Conservation (phyloP, 345 rosid genomes). For the Crucihimalaya himalaica region DNA sequence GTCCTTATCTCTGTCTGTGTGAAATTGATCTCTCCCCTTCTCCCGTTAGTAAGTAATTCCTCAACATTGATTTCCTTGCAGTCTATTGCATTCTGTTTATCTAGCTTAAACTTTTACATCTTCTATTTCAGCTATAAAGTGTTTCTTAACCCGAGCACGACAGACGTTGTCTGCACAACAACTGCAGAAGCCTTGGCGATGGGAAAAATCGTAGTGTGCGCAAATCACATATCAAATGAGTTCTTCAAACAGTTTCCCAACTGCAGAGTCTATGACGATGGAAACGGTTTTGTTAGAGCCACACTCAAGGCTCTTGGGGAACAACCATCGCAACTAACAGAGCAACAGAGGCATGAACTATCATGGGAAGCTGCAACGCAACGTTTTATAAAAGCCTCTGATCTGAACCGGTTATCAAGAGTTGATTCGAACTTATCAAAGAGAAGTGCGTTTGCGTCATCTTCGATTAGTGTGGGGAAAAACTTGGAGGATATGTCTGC, state of each 20-base stretch:
- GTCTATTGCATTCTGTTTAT: background rate
- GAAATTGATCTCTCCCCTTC: no score
- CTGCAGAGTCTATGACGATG: slow-evolving; percentile 60
- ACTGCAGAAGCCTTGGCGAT: slow-evolving; percentile 98
- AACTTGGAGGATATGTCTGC: slow-evolving; percentile 77
- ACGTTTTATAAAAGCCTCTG: slow-evolving; percentile 63
- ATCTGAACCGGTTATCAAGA: slow-evolving; percentile 46
- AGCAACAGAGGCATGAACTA: slow-evolving; percentile 64
- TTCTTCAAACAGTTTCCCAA: slow-evolving; percentile 83
- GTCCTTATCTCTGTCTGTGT: background rate
- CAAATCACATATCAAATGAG: slow-evolving; percentile 53
- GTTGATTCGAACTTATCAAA: slow-evolving; percentile 30
- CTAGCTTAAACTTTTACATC: background rate
- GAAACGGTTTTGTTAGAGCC: slow-evolving; percentile 57
- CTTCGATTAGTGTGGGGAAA: slow-evolving; percentile 48
- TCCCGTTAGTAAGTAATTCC: background rate
- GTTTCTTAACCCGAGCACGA: slow-evolving; percentile 97
- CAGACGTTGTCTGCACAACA: slow-evolving; percentile 97
- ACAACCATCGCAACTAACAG: slow-evolving; percentile 65
- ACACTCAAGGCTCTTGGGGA: slow-evolving; percentile 61
- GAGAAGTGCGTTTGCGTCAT: slow-evolving; percentile 47
- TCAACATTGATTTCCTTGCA: background rate
- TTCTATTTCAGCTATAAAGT: slow-evolving; percentile 70
- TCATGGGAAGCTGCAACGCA: slow-evolving; percentile 95
- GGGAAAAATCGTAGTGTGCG: slow-evolving; percentile 72